Conservation (phyloP, 805 yeast species). For the Lipomyces anomalus region DNA sequence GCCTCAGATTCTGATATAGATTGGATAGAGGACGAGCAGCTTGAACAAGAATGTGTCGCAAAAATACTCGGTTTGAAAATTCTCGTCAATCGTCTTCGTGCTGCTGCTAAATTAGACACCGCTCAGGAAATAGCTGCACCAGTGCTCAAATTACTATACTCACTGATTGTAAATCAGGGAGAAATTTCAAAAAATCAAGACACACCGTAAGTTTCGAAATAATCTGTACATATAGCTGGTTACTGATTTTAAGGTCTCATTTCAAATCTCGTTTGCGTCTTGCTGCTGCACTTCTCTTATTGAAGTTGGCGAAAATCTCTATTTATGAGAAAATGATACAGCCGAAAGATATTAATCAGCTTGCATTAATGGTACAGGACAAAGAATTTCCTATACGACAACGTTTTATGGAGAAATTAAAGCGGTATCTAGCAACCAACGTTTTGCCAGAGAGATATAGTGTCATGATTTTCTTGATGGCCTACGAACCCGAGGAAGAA, state of each 20-base stretch:
- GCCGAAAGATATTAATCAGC: constrained; percentile 46
- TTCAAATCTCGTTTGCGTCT: constrained; percentile 60
- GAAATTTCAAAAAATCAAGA: constrained; percentile 43
- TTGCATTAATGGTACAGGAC: constrained; percentile 63
- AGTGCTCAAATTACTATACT: constrained; percentile 58
- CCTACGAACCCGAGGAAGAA: constrained; percentile 61
- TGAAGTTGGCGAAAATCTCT: constrained; percentile 58
- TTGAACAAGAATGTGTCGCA: constrained; percentile 41
- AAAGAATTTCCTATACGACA: constrained; percentile 52
- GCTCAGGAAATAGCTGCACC: constrained; percentile 49
- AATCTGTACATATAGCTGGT: not conserved
- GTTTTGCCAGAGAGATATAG: constrained; percentile 58
- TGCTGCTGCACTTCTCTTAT: constrained; percentile 57
- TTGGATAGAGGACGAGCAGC: constrained; percentile 46
- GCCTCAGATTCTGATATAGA: constrained; percentile 31
- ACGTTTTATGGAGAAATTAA: constrained; percentile 45
- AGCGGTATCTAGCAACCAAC: constrained; percentile 46
- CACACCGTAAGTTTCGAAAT: constrained; percentile 45
- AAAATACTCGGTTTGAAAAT: constrained; percentile 51
- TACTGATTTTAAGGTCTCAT: constrained; percentile 25
- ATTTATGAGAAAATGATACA: constrained; percentile 48
- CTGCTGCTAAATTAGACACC: constrained; percentile 35
- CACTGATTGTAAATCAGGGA: constrained; percentile 70
- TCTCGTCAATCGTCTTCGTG: constrained; percentile 53
- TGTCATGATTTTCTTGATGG: constrained; percentile 64